A percentile compares a stretch with the other conserved stretches of the same genome.
Conservation (phyloP, 2,329 filamentous ascomycete species). For the Diaporthe velutina region DNA sequence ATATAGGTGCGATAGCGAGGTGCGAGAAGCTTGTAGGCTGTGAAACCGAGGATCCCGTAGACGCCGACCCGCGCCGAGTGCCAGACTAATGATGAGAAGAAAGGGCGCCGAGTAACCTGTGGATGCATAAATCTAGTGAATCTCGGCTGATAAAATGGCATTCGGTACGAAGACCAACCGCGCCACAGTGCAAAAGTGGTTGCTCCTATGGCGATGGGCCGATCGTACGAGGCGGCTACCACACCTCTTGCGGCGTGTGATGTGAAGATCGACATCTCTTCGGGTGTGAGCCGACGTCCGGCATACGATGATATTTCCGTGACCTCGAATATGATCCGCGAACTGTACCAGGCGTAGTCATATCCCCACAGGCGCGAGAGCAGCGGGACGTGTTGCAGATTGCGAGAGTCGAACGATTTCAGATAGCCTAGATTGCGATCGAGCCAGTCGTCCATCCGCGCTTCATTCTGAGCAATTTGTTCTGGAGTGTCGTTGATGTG, state of each 20-base stretch:
- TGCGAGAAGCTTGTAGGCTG: neutral
- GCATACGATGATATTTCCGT: neutral
- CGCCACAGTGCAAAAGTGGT: slow-evolving; percentile 10
- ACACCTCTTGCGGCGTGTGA: slow-evolving; percentile 6
- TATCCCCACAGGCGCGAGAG: slow-evolving; percentile 25
- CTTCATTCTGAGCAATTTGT: neutral
- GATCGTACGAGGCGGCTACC: slow-evolving; percentile 31
- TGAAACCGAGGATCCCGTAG: slow-evolving; percentile 10
- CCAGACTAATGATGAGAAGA: slow-evolving; percentile 3
- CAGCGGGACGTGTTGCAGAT: slow-evolving; percentile 3
- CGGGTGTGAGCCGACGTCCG: slow-evolving; percentile 16
- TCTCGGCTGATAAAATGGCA: slow-evolving; percentile 32
- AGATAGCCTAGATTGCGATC: neutral
- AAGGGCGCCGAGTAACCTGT: slow-evolving; percentile 4
- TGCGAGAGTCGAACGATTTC: slow-evolving; percentile 5
- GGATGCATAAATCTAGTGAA: slow-evolving; percentile 18
- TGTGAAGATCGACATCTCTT: slow-evolving; percentile 8
- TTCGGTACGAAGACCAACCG: slow-evolving; percentile 15
- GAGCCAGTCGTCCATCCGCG: neutral
- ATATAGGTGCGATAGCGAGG: neutral
- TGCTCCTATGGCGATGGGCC: slow-evolving; percentile 6
- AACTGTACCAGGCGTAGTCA: slow-evolving; percentile 1
- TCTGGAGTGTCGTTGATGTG: neutral
- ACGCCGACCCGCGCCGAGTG: neutral
- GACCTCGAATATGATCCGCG: neutral